A percentile compares a stretch with the other conserved stretches of the same genome.
Evolutionary conservation across 768 basidiomycete genomes (phyloP).

Genomic region (Cystobasidiopsis lactophilus): DNA sequence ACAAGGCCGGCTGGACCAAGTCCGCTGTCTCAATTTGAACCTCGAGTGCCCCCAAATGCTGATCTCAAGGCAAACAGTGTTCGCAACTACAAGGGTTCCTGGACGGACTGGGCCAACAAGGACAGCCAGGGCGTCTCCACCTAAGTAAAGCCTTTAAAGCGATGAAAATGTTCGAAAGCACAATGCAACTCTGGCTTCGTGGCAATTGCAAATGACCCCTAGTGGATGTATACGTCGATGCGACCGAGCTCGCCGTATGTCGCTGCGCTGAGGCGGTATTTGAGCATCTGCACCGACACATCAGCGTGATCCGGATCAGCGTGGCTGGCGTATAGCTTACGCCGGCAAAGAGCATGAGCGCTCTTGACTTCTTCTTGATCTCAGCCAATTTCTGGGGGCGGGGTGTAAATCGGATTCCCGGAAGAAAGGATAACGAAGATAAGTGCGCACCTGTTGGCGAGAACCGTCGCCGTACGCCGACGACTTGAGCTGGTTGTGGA

Average conservation of each 20-base stretch:
- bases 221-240: constrained; percentile 38
- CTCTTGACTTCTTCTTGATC: constrained; percentile 57
- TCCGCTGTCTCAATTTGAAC: too few species aligned
- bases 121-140: constrained; percentile 8
- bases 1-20: constrained; percentile 61
- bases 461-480: constrained; percentile 50
- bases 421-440: constrained; percentile 14
- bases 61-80: constrained; percentile 20
- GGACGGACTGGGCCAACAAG: constrained; percentile 58
- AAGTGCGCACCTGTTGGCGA: constrained; percentile 43
- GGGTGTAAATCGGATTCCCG: constrained; percentile 16
- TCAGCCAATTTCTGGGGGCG: constrained; percentile 37
- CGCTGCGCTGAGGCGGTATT: constrained; percentile 74
- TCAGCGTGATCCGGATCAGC: neutral
- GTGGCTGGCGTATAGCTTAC: constrained; percentile 13
- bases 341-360: constrained; percentile 61
- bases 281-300: constrained; percentile 36
- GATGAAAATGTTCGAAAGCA: too few species aligned
- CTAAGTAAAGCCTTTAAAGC: too few species aligned
- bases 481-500: constrained; percentile 54
- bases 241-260: constrained; percentile 71
- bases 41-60: too few species aligned
- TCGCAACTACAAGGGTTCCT: constrained; percentile 64
- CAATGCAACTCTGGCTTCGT: too few species aligned
- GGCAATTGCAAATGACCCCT: neutral